Conservation (phyloP, 768 basidiomycete genomes). For the Mycena capillaripes region DNA sequence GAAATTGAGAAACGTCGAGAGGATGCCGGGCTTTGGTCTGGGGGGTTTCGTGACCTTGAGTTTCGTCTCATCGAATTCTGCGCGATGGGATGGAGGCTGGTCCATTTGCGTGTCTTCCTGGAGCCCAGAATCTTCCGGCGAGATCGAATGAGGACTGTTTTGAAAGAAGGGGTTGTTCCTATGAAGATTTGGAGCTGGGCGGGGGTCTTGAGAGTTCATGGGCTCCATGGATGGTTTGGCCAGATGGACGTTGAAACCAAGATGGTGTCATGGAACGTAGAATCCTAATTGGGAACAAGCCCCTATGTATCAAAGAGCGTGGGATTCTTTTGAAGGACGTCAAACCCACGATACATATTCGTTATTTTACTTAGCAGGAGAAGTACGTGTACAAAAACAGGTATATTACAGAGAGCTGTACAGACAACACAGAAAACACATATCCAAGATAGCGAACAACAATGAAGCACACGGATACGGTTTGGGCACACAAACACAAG, state of each 20-base stretch:
- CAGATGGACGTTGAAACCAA: neutral
- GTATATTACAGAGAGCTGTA: conserved; percentile 30
- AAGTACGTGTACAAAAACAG: conserved; percentile 22
- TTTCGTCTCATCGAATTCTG: neutral
- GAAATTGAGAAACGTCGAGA: conserved; percentile 33
- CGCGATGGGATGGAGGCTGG: neutral
- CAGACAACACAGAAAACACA: conserved; percentile 20
- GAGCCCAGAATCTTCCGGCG: neutral
- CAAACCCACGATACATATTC: neutral
- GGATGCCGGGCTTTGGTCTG: conserved; percentile 16
- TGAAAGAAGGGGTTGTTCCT: conserved; percentile 28
- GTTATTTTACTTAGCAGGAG: conserved; percentile 5
- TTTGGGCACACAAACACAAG: conserved; percentile 1
- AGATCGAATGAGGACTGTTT: neutral
- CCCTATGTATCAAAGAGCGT: neutral
- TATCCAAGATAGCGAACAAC: conserved; percentile 26
- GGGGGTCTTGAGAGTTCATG: neutral
- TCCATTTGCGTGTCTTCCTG: neutral
- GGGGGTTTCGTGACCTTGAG: neutral
- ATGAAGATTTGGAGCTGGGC: neutral
- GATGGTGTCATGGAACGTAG: neutral
- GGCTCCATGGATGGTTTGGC: neutral
- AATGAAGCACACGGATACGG: neutral
- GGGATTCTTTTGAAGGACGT: neutral
- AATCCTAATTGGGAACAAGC: neutral